Conservation (phyloP, 179 eudicot genomes). For the Heliamphora pulchella region DNA sequence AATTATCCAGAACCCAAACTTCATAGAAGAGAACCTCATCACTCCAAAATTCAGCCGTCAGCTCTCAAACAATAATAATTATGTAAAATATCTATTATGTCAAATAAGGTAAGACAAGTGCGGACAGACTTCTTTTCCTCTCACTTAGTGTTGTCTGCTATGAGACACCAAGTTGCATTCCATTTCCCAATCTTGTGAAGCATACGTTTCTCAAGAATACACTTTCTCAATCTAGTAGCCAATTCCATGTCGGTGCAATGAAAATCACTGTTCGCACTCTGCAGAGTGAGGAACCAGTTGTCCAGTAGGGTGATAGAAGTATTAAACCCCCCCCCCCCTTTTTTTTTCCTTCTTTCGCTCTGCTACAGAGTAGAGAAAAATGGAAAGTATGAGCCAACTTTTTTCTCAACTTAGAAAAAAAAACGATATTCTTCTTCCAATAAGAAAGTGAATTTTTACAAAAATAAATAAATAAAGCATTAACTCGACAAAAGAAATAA, state of each 20-base stretch:
- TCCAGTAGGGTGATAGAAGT: not conserved
- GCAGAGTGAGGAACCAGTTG: not conserved
- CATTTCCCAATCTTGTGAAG: not conserved
- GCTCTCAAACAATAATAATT: not conserved
- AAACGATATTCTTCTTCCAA: too few species aligned
- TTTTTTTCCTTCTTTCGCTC: too few species aligned
- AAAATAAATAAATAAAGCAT: too few species aligned
- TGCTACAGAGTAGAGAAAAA: too few species aligned
- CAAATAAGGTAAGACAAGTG: not conserved
- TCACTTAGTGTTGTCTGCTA: not conserved
- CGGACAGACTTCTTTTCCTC: not conserved
- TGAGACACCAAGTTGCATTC: not conserved
- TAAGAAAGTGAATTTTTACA: too few species aligned
- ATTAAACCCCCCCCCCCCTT: not conserved
- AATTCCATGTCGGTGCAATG: not conserved
- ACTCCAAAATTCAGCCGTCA: not conserved
- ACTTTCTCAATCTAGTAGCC: not conserved
- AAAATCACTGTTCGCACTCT: not conserved
- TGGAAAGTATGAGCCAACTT: too few species aligned
- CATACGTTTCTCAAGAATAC: not conserved
- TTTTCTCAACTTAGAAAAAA: too few species aligned
- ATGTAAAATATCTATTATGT: not conserved
- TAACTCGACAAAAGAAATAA: too few species aligned
- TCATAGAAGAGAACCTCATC: not conserved
- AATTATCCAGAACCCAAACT: not conserved